Base-by-base conservation (phyloP, 2,329 filamentous ascomycete genomes). In the Colletotrichum neosansevieriae region DNA sequence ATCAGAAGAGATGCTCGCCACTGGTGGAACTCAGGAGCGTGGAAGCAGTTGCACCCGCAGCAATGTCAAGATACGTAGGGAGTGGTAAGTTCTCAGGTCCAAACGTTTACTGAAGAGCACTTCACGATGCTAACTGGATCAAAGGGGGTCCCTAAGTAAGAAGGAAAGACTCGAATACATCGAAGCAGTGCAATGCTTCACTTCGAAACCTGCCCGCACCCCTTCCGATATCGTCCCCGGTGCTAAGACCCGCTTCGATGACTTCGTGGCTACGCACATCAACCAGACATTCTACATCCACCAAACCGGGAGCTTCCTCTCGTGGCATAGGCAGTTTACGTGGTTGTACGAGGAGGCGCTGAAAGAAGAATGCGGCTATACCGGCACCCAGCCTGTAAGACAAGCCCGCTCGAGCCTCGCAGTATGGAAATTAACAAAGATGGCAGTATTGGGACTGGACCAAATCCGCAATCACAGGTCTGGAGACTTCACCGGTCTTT, bases 231-330 rank as follows among this genome's bases (percentile, higher is more conserved):
- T 78, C 6, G 79, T 79, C 0, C 76, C 83, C 0, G 85, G 84
- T 3, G 82, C 80, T 2, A 78, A 76, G 67, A 80, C 76, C 2
- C 69, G 83, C 69, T 86, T 80, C 69, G 85, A 87, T 72, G 85
- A 87, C 69, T 87, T 82, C 49, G 77, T 84, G 7, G 83, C 80
- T 3, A 77, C 80, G 0, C 85, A 87, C 68, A 80, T 87, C 62
- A 81, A 84, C 63, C 78, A 82, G 70, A 85, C 84, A 0, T 70
- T 77, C 11, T 58, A 54, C 1, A 84, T 86, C 19, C 85, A 86
- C 71, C 76, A 73, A 59, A 81, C 72, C 75, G 62, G 1, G 17
- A 75, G 73, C 47, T 78, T 79, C 32, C 67, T 79, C 10, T 51
- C 71, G 1, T 79, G 76, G 74, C 77, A 79, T 49, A 53, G 77